These are phyloP conservation scores for Xylaria curta DNA, from an alignment of 495 filamentous ascomycete species.

Conservation along the genomic window DNA sequence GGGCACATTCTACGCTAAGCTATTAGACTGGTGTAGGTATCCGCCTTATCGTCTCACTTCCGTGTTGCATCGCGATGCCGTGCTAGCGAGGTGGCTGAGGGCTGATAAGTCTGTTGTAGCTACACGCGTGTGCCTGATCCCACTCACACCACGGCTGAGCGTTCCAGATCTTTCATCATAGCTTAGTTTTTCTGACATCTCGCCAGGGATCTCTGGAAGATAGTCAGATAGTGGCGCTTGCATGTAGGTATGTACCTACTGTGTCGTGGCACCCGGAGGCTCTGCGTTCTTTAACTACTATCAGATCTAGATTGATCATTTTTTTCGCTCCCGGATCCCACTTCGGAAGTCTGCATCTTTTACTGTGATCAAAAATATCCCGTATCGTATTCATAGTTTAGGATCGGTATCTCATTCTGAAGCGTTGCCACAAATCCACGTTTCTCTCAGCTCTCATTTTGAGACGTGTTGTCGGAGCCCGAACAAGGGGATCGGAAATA, in stretches of 20 bases:
- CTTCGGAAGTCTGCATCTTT: background rate
- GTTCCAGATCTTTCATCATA: conserved; percentile 17
- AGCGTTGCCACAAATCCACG: background rate
- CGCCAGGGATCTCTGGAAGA: conserved; percentile 5
- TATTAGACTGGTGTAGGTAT: background rate
- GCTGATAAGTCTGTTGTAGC: conserved; percentile 1
- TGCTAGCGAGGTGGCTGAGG: conserved; percentile 8
- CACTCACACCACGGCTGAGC: conserved; percentile 6
- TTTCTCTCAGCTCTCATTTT: background rate
- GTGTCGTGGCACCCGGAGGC: conserved; percentile 6
- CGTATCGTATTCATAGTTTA: background rate
- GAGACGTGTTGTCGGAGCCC: background rate
- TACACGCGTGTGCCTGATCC: conserved; percentile 1
- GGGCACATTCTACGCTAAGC: conserved; percentile 21
- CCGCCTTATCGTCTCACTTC: conserved; percentile 10
- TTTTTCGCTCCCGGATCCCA: background rate
- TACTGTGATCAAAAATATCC: background rate
- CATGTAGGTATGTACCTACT: background rate
- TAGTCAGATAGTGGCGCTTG: conserved; percentile 12
- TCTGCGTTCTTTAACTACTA: conserved; percentile 4
- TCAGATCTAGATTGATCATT: background rate
- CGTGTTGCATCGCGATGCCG: background rate
- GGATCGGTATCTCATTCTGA: background rate
- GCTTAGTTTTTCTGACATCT: background rate
- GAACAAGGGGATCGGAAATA: background rate